Percentiles rank a stretch among this genome's conserved stretches.
Conservation (phyloP, 768 basidiomycete species). For the Austroboletus festivus region DNA sequence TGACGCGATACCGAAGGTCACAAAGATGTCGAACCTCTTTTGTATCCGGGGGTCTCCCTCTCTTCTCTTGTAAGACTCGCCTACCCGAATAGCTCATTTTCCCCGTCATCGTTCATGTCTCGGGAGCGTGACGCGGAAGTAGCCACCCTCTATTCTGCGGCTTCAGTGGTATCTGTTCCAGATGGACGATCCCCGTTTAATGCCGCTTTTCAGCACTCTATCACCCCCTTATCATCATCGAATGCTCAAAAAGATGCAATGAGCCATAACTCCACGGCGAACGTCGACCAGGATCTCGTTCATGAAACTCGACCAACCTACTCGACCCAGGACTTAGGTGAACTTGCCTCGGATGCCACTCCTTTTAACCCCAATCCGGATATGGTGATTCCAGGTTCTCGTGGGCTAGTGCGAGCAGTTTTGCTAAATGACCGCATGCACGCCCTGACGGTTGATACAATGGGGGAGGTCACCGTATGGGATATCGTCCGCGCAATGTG, state of each 20-base stretch:
- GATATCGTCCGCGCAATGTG: conserved; percentile 80
- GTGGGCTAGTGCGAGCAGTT: conserved; percentile 78
- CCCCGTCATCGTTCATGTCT: conserved; percentile 32
- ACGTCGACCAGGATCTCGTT: conserved; percentile 28
- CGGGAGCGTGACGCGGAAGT: conserved; percentile 70
- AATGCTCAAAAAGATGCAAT: conserved; percentile 21
- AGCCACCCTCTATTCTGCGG: conserved; percentile 84
- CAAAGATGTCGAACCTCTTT: conserved; percentile 25
- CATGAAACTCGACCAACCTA: conserved; percentile 47
- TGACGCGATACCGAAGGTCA: conserved; percentile 19
- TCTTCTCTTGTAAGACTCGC: conserved; percentile 66
- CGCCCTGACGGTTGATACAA: conserved; percentile 86
- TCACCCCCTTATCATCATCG: conserved; percentile 26
- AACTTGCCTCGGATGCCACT: conserved; percentile 76
- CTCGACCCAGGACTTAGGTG: conserved; percentile 64
- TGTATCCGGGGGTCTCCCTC: conserved; percentile 64
- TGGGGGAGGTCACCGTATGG: conserved; percentile 89
- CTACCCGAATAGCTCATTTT: conserved; percentile 63
- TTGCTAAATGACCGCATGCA: conserved; percentile 88
- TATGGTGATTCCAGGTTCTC: conserved; percentile 67
- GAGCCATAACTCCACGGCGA: conserved; percentile 19
- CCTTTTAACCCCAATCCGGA: conserved; percentile 58
- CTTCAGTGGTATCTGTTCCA: conserved; percentile 71
- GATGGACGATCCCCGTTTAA: conserved; percentile 37
- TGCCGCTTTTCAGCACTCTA: conserved; percentile 32